phyloP scores from a whole-genome alignment of 805 yeast genomes.

The Saturnispora kantuleensis region DNA sequence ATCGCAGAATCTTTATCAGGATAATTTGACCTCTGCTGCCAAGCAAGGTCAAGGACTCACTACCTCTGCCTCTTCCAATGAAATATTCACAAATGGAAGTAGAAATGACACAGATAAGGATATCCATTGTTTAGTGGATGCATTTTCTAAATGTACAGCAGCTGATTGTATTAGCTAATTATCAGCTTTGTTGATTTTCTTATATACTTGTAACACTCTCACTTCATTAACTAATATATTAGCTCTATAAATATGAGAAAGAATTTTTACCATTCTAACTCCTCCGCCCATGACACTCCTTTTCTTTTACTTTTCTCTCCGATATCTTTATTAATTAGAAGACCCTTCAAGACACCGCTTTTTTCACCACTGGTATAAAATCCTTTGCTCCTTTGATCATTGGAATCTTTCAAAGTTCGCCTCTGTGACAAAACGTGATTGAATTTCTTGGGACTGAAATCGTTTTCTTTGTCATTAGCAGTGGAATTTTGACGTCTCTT shows the following conservation, averaged over 20 bases:
- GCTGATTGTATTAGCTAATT: conserved; percentile 32
- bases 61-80: conserved; percentile 6
- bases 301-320: conserved; percentile 7
- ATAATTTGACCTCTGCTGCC: neutral
- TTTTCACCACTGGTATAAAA: conserved; percentile 25
- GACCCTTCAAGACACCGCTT: conserved; percentile 14
- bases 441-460: neutral
- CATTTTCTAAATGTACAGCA: conserved; percentile 42
- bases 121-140: conserved; percentile 39
- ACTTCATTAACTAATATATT: neutral
- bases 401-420: conserved; percentile 1
- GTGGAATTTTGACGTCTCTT: neutral
- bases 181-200: conserved; percentile 18
- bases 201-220: neutral
- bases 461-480: conserved; percentile 1
- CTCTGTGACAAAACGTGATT: conserved; percentile 6
- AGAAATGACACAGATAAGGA: conserved; percentile 25
- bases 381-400: conserved; percentile 13
- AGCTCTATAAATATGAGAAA: neutral
- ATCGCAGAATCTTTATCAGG: conserved; percentile 9
- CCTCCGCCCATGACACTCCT: conserved; percentile 25
- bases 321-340: neutral
- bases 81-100: conserved; percentile 6
- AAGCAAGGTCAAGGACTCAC: neutral
- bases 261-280: conserved; percentile 22